Conservation (phyloP, 75 land plant genomes). For the Cunninghamia lanceolata region DNA sequence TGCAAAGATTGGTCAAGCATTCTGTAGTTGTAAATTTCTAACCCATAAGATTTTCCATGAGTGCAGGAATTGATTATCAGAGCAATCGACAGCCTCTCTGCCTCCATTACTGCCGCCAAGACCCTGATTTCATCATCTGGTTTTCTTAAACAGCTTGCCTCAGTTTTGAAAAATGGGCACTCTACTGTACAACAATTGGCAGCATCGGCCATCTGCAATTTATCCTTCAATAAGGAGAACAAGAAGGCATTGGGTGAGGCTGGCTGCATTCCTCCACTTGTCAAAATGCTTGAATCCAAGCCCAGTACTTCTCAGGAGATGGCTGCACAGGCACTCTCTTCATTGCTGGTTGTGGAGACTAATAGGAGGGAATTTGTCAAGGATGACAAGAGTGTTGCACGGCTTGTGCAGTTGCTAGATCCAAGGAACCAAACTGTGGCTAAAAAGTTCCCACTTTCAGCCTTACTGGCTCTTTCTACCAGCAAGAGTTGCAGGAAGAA, state of each 20-base stretch:
- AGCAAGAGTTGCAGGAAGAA: constrained; percentile 50
- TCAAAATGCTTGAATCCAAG: constrained; percentile 70
- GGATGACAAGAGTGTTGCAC: constrained; percentile 70
- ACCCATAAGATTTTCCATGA: neutral
- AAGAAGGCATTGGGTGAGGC: constrained; percentile 47
- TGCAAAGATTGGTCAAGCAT: neutral
- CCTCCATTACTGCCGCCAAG: constrained; percentile 18
- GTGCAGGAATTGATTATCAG: constrained; percentile 41
- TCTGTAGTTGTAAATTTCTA: neutral
- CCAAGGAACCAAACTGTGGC: constrained; percentile 46
- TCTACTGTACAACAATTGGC: constrained; percentile 39
- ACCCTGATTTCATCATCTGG: constrained; percentile 34
- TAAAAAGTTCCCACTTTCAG: constrained; percentile 61
- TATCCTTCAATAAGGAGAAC: constrained; percentile 41
- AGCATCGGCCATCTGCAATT: constrained; percentile 37
- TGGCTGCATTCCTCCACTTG: constrained; percentile 57
- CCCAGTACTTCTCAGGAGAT: constrained; percentile 53
- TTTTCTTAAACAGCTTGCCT: constrained; percentile 46
- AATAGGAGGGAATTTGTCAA: constrained; percentile 54
- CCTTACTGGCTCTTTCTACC: constrained; percentile 42
- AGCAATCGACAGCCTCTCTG: constrained; percentile 44
- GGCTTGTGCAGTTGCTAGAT: constrained; percentile 69
- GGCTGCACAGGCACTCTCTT: constrained; percentile 49
- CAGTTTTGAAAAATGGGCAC: constrained; percentile 41
- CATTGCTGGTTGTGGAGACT: constrained; percentile 50